These are phyloP conservation scores for Calonectria leucothoes DNA, from an alignment of 2,329 filamentous ascomycete species.

Conservation along the genomic window DNA sequence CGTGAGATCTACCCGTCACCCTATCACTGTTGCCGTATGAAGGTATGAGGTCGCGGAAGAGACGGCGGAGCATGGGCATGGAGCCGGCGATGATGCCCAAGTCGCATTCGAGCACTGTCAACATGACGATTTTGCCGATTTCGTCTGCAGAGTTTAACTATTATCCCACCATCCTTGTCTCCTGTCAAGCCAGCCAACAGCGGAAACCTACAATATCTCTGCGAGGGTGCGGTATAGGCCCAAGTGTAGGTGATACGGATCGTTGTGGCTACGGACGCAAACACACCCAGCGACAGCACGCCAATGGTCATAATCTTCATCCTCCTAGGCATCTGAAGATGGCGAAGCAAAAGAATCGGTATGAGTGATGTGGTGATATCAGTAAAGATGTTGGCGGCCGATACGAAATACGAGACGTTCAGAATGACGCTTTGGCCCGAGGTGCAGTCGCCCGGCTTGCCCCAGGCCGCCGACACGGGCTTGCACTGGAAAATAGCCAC, in stretches of 20 bases:
- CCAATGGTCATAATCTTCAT: conserved; percentile 29
- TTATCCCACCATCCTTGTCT: background rate
- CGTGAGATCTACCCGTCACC: conserved; percentile 19
- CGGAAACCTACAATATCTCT: conserved; percentile 15
- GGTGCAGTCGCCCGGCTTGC: conserved; percentile 27
- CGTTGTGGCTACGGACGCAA: conserved; percentile 32
- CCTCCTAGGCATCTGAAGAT: conserved; percentile 27
- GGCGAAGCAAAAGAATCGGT: conserved; percentile 25
- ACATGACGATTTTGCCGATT: conserved; percentile 36
- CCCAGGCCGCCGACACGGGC: conserved; percentile 31
- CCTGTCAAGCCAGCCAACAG: background rate
- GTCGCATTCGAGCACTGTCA: conserved; percentile 39
- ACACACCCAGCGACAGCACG: conserved; percentile 24
- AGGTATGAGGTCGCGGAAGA: conserved; percentile 30
- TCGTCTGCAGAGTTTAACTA: conserved; percentile 12
- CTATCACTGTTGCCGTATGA: conserved; percentile 22
- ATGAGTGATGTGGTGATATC: conserved; percentile 24
- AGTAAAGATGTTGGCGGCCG: conserved; percentile 30
- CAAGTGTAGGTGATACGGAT: conserved; percentile 31
- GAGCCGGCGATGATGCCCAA: conserved; percentile 40
- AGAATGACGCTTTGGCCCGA: conserved; percentile 29
- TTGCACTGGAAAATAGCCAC: conserved; percentile 38
- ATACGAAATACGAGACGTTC: conserved; percentile 30
- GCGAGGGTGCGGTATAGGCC: conserved; percentile 24
- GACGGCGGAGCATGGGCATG: conserved; percentile 38